Evolutionary conservation across 306 rosid species (phyloP), one percentile per base, ranked within the genome.

Genomic region (Carpinus viminea): DNA sequence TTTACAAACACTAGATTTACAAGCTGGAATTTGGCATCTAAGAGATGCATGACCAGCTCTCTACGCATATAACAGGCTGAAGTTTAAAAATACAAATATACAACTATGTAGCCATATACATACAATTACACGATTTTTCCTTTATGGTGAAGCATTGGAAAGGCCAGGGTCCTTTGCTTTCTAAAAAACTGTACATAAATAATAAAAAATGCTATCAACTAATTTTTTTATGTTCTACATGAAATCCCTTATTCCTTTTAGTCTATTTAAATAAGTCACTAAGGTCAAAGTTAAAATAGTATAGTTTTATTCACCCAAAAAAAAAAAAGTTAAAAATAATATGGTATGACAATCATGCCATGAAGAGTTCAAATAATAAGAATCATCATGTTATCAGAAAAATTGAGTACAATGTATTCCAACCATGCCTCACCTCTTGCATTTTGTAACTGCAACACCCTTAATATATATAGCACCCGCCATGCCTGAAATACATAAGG

Each of bases 381-480:
- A 38, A 38, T 41, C 51, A 38, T 57, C 4, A 59, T 69, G 8
- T 2, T 7, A 70, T 65, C 11, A 59, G 55, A 60, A 73, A 41
- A 59, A 21, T 59, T 34, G 5, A 41, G 45, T 41, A 41, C 45
- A 41, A 41, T 41, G 45, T 1, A 41, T 5, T 41, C 45, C 45
- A 41, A 41, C 45, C 45, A 65, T 12, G 73, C 54, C 82, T 86
- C 71, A 92, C 98, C 97, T 94, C 86, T 95, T 95, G 76, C 91
- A 95, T 65, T 79, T 79, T 12, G 98, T 92, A 10, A 95, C 91
- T 8, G 97, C 95, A 41, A 92, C 93, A 5, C 97, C 98, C 72
- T 91, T 94, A 3, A 95, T 91, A 84, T 94, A 90, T 70, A 94
- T 73, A 76, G 98, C 97, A 83, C 97, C 97, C 51, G 95, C 79